Conservation (phyloP, 176 grass and related monocot genomes). For the Cocos nucifera region DNA sequence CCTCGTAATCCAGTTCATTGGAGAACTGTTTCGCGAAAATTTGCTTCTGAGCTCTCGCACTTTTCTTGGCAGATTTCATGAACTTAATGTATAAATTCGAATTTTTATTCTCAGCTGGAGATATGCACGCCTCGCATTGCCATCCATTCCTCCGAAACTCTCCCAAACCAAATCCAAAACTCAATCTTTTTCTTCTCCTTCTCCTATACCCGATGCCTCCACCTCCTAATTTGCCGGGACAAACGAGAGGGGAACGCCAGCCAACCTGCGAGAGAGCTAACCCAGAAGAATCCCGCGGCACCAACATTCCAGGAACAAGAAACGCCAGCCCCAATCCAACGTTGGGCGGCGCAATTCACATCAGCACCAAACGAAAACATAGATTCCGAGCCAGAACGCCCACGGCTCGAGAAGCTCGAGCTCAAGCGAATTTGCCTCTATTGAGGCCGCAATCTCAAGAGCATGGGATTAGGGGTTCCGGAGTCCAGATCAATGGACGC, state of each 20-base stretch:
- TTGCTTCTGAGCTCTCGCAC: constrained; percentile 18
- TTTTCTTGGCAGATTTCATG: constrained; percentile 21
- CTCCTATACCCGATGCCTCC: neutral
- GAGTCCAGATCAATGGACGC: too few species aligned
- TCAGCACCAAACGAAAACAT: too few species aligned
- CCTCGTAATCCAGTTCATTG: constrained; percentile 14
- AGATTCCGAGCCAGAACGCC: too few species aligned
- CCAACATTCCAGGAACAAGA: too few species aligned
- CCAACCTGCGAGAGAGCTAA: constrained; percentile 5
- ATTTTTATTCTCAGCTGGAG: constrained; percentile 8
- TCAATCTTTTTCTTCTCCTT: constrained; percentile 5
- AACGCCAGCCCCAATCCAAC: too few species aligned
- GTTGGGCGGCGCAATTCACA: too few species aligned
- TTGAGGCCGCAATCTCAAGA: too few species aligned
- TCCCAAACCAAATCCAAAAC: constrained; percentile 3
- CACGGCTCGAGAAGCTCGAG: too few species aligned
- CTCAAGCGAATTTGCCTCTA: too few species aligned
- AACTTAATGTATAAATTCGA: constrained; percentile 17
- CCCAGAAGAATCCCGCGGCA: constrained; percentile 1
- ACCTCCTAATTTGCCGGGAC: constrained; percentile 4
- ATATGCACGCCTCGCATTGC: constrained; percentile 6
- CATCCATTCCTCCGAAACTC: constrained; percentile 9
- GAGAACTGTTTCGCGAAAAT: constrained; percentile 25
- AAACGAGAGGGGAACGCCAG: constrained; percentile 7
- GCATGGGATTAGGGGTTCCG: too few species aligned